Evolutionary conservation across 176 grass and related monocot genomes (phyloP).

Genomic region (Panicum miliaceum): DNA sequence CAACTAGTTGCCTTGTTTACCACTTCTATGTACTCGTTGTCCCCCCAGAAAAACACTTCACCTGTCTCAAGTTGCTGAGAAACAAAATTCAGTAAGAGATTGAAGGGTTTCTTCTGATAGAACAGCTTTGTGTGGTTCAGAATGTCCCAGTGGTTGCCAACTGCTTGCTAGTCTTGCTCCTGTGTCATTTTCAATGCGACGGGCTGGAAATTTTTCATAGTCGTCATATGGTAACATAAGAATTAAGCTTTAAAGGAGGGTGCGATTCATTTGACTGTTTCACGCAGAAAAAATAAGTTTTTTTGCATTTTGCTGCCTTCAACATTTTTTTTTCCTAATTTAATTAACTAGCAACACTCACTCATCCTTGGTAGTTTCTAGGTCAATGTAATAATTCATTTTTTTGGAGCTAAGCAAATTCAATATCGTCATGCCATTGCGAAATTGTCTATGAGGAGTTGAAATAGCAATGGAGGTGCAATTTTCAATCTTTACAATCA

Average conservation of each 20-base stretch:
- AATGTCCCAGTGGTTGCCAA: background rate
- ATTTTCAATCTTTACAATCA: background rate
- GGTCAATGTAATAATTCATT: background rate
- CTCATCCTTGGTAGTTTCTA: background rate
- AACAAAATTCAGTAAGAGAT: background rate
- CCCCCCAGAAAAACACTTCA: background rate
- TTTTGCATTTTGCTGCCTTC: background rate
- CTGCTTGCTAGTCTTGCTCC: background rate
- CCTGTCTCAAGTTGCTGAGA: background rate
- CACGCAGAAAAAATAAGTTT: background rate
- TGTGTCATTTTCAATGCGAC: background rate
- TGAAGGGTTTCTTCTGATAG: background rate
- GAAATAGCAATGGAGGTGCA: background rate
- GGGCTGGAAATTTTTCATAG: background rate
- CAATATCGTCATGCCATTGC: background rate
- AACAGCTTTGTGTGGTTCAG: background rate
- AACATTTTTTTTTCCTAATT: background rate
- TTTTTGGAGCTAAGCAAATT: background rate
- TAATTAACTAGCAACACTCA: background rate
- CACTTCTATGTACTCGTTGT: background rate
- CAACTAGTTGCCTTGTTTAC: background rate
- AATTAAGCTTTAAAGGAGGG: background rate
- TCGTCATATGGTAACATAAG: background rate
- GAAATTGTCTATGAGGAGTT: background rate
- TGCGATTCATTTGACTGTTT: background rate